Evolutionary conservation across 2,329 filamentous ascomycete genomes (phyloP).

Genomic region (Peltaster fructicola): DNA sequence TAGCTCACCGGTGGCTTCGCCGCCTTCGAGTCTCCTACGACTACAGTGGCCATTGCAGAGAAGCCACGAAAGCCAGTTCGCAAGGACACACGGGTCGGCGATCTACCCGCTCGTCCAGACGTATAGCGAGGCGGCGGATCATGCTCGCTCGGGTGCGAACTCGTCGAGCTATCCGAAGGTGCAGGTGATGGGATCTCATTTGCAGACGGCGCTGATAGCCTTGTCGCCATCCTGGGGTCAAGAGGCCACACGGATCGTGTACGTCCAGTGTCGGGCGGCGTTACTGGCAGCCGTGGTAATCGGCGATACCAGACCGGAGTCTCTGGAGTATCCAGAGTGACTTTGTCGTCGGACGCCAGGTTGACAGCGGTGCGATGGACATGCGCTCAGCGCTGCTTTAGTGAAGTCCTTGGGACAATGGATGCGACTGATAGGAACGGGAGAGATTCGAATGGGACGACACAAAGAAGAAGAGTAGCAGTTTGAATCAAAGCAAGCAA

Average conservation of each 20-base stretch:
- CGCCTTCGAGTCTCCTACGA: constrained; percentile 20
- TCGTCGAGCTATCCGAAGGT: constrained; percentile 9
- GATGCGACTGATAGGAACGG: constrained; percentile 1
- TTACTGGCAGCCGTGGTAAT: constrained; percentile 8
- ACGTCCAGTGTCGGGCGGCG: constrained; percentile 5
- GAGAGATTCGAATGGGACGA: not conserved
- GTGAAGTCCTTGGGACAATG: constrained; percentile 1
- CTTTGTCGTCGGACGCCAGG: too few species aligned
- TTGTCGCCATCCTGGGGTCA: constrained; percentile 8
- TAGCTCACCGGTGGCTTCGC: constrained; percentile 20
- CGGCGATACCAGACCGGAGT: constrained; percentile 17
- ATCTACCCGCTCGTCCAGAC: constrained; percentile 5
- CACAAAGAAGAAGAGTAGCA: constrained; percentile 2
- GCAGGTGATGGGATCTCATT: constrained; percentile 15
- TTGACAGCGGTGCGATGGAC: too few species aligned
- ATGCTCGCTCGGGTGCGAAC: constrained; percentile 2
- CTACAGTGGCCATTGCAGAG: constrained; percentile 21
- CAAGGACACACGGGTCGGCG: constrained; percentile 18
- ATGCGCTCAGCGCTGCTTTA: not conserved
- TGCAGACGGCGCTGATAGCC: constrained; percentile 10
- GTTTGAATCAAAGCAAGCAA: too few species aligned
- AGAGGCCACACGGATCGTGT: constrained; percentile 5
- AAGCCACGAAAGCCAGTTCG: constrained; percentile 22
- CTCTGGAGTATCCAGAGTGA: constrained; percentile 14
- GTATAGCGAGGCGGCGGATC: constrained; percentile 1